Conservation (phyloP, 1,284 basidiomycete genomes). For the Abortiporus biennis region DNA sequence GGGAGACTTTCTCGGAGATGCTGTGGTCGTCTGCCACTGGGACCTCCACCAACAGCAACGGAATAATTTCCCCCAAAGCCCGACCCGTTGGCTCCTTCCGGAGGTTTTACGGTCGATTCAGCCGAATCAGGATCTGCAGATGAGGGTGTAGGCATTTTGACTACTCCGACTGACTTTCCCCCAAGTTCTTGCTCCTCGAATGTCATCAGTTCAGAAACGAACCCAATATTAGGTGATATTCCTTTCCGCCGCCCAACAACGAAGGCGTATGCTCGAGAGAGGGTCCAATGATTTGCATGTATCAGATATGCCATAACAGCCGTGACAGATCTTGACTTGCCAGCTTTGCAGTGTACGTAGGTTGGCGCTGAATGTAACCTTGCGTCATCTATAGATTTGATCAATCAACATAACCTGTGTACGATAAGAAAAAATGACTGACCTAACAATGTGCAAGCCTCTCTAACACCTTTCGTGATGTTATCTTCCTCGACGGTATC, state of each 20-base stretch:
- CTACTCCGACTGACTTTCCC: slow-evolving; percentile 71
- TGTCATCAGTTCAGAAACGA: slow-evolving; percentile 94
- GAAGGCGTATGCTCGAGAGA: slow-evolving; percentile 85
- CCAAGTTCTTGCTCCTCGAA: slow-evolving; percentile 90
- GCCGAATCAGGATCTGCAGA: slow-evolving; percentile 16
- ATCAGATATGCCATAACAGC: slow-evolving; percentile 97
- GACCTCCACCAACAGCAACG: slow-evolving; percentile 35
- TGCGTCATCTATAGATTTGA: slow-evolving; percentile 84
- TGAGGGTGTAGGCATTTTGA: slow-evolving; percentile 37
- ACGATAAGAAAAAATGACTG: slow-evolving; percentile 23
- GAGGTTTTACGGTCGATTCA: slow-evolving; percentile 10
- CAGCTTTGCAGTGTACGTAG: slow-evolving; percentile 96
- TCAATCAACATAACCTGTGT: too few species aligned
- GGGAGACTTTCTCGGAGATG: slow-evolving; percentile 76
- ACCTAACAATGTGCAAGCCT: slow-evolving; percentile 87
- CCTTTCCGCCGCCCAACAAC: slow-evolving; percentile 87
- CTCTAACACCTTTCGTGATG: slow-evolving; percentile 75
- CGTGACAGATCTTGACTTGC: slow-evolving; percentile 94
- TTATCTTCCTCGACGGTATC: slow-evolving; percentile 94
- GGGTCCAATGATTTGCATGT: slow-evolving; percentile 93
- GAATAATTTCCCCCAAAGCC: slow-evolving; percentile 29
- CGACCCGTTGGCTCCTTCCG: slow-evolving; percentile 13
- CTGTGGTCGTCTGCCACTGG: slow-evolving; percentile 44
- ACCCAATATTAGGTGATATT: slow-evolving; percentile 97
- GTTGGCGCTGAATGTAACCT: slow-evolving; percentile 81